Base-by-base conservation (phyloP, 305 asterid genomes). In the Fraxinus angustifolia region DNA sequence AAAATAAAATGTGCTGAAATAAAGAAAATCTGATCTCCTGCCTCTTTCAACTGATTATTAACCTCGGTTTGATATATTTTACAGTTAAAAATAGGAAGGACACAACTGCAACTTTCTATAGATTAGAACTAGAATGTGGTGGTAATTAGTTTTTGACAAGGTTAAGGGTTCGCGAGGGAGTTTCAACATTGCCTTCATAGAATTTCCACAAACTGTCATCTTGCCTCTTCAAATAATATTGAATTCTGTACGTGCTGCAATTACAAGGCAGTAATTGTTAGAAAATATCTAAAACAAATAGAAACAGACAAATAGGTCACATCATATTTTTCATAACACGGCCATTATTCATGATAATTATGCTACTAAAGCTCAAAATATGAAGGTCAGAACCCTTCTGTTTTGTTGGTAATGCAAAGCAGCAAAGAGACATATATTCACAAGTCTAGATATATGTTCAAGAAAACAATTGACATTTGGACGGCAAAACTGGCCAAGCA, bases 191-290 rank as follows among this genome's bases (percentile, higher is more conserved):
- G 76, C 88, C 91, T 89, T 93, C 90, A 38, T 85, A 90, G 87
- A 96, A 94, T 87, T 89, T 94, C 98, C 99, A 96, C 8, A 96
- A 90, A 74, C 97, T 97, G 80, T 91, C 95, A 7, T 84, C 90
- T 75, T 92, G 94, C 92, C 91, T 93, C 91, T 90, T 91, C 80
- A 94, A 91, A 80, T 82, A 88, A 84, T 96, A 96, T 28, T 81
- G 90, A 84, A 94, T 91, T 85, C 86, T 90, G 78, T 96, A 96
- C 23, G 98, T 88, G 97, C 99, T 94, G 98, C 94, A 90, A 83
- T 67, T 75, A 82, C 53, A 28, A 82, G 70, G 36, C 23, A 4
- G 53, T 77, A 42, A 82, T 71, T 33, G 60, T 31, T 8, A 48
- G 21, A 50, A 80, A 45, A 53, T 70, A 78, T 19, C n/a, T 48